Percentiles rank a stretch among this genome's conserved stretches.
These are phyloP conservation scores for Paraconiothyrium brasiliense DNA, from an alignment of 2,329 filamentous ascomycete genomes.

Conservation along the genomic window DNA sequence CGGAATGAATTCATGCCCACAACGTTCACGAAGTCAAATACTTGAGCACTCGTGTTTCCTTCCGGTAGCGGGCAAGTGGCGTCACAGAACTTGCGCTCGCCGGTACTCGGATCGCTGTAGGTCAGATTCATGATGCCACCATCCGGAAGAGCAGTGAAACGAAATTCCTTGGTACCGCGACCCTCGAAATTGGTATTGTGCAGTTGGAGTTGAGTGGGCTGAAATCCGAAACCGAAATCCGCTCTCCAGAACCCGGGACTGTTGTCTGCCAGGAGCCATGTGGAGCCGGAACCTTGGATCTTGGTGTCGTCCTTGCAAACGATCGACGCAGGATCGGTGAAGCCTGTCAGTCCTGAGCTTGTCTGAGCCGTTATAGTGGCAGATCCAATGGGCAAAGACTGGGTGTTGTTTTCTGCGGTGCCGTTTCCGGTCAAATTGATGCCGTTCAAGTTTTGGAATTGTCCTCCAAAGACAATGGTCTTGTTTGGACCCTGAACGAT, in stretches of 20 bases:
- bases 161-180: constrained; percentile 86
- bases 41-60: constrained; percentile 76
- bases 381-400: constrained; percentile 84
- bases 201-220: constrained; percentile 85
- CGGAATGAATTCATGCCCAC: constrained; percentile 90
- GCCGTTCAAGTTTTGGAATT: constrained; percentile 81
- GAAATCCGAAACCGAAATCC: constrained; percentile 82
- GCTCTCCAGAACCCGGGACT: constrained; percentile 85
- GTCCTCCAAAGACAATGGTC: constrained; percentile 90
- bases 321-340: constrained; percentile 80
- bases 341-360: constrained; percentile 69
- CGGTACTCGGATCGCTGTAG: constrained; percentile 77
- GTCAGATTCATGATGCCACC: constrained; percentile 97
- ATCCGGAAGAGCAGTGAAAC: constrained; percentile 84
- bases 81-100: constrained; percentile 76
- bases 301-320: constrained; percentile 77
- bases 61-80: constrained; percentile 82
- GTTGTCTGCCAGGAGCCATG: constrained; percentile 83
- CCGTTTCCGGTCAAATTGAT: constrained; percentile 74
- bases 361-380: constrained; percentile 76
- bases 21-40: constrained; percentile 92
- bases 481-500: constrained; percentile 83
- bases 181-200: constrained; percentile 88
- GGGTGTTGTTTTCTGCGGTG: constrained; percentile 72
- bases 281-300: constrained; percentile 73